Conservation (phyloP, 495 filamentous ascomycete genomes). For the Chaetomidium leptoderma region DNA sequence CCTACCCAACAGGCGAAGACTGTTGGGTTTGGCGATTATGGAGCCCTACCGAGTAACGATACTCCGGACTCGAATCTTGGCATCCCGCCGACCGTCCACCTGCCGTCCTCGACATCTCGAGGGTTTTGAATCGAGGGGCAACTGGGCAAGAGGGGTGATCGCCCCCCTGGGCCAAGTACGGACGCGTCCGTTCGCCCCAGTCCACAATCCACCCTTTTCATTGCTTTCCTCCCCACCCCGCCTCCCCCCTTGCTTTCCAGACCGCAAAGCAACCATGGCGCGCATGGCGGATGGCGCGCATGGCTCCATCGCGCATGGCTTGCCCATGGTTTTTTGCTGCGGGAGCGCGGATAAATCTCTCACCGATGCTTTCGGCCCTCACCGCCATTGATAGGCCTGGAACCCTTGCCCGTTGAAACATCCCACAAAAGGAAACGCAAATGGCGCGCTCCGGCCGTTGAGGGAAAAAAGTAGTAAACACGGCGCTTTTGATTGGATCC, state of each 20-base stretch:
- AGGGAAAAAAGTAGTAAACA: neutral
- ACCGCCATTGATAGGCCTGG: conserved; percentile 9
- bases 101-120: neutral
- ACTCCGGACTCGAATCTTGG: neutral
- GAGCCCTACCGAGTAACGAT: too few species aligned
- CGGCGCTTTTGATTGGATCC: neutral
- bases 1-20: too few species aligned
- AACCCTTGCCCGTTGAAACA: conserved; percentile 3
- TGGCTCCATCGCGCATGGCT: too few species aligned
- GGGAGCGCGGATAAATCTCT: conserved; percentile 13
- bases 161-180: neutral
- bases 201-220: neutral
- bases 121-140: neutral
- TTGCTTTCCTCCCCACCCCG: neutral
- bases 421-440: conserved; percentile 3
- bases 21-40: too few species aligned
- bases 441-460: conserved; percentile 4
- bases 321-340: too few species aligned
- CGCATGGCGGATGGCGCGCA: too few species aligned
- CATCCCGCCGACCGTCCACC: neutral
- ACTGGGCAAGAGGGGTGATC: neutral
- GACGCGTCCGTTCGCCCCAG: neutral
- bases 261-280: neutral
- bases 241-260: neutral
- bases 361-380: neutral